Evolutionary conservation across 257 asterid genomes (phyloP), one percentile per base, ranked within the genome.

Genomic region (Solanum dulcamara): DNA sequence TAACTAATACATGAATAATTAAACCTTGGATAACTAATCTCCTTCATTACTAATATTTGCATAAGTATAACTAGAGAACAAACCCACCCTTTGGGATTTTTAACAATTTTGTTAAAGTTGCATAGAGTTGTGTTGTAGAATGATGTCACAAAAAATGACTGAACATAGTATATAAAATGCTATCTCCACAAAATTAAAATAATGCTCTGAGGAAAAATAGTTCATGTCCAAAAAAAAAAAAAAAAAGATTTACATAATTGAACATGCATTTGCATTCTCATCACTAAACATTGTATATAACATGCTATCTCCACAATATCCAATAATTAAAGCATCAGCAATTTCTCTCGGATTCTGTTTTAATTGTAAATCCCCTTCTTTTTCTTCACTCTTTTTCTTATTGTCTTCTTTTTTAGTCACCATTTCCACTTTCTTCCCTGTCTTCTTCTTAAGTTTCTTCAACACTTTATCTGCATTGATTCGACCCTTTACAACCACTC

Each of bases 231-330:
- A 40, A 74, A 24, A 32, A 24, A 55, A 22, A 57, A 59, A 26
- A 22, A 15, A 37, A 26, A 22, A 15, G 28, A 5, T 81, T 91
- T 84, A 96, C 97, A 96, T 91, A 17, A 92, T 67, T 4, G 88
- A 89, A 90, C 98, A 96, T 9, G 98, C 90, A 91, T 96, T 94
- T 81, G 95, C 87, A 87, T 93, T 94, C 81, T 94, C 99, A 85
- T 96, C 97, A 44, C 91, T 95, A 18, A 96, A 93, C 91, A 94
- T 88, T 85, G 89, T 81, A 74, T 88, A 92, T 2, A 84, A 37
- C 86, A 89, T 90, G 81, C 81, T 81, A 24, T 88, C 90, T 13
- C 90, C 93, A 85, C 83, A 87, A 84, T 85, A 89, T 62, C 86
- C 89, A 62, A 81, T 67, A 51, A 86, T 85, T 91, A 93, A 87